These are phyloP conservation scores for Pythium aristosporum DNA, from an alignment of 352 stramenopile species.

Conservation along the genomic window DNA sequence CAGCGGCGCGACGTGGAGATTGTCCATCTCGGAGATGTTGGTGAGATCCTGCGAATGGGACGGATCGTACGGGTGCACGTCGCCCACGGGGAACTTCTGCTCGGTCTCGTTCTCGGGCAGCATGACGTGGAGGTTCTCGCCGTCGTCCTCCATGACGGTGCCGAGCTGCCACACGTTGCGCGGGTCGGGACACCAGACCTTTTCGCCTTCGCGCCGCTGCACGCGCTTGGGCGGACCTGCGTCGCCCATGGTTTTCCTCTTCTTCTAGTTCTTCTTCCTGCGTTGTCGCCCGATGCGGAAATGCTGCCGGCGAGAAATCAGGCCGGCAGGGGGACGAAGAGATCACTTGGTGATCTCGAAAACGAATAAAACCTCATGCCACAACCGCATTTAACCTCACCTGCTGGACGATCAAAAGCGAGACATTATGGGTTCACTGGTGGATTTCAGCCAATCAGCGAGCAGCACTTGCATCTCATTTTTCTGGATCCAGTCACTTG, in stretches of 20 bases:
- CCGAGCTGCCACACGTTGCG: conserved; percentile 87
- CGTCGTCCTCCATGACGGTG: conserved; percentile 85
- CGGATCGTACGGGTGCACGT: conserved; percentile 91
- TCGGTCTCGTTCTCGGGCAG: conserved; percentile 78
- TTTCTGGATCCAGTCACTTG: conserved; percentile 23
- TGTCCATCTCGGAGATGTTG: conserved; percentile 94
- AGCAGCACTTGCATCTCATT: conserved; percentile 3
- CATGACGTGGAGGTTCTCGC: conserved; percentile 80
- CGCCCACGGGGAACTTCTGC: conserved; percentile 73
- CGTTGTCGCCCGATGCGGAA: conserved; percentile 2
- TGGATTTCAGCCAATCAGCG: conserved; percentile 20
- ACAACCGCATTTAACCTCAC: conserved; percentile 27
- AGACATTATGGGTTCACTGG: conserved; percentile 27
- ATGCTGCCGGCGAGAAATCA: conserved; percentile 21
- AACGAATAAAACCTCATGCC: conserved; percentile 22
- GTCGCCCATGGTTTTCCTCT: conserved; percentile 18
- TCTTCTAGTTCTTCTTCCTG: not conserved
- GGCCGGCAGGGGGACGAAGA: not conserved
- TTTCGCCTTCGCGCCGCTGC: conserved; percentile 76
- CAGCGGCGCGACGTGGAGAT: conserved; percentile 90
- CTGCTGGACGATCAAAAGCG: conserved; percentile 1
- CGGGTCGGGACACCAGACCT: conserved; percentile 84
- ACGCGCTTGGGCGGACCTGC: conserved; percentile 43
- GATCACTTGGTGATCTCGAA: not conserved
- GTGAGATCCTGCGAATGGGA: conserved; percentile 85